phyloP scores from a whole-genome alignment of 2,329 filamentous ascomycete genomes.

The Calonectria multiphialidica region DNA sequence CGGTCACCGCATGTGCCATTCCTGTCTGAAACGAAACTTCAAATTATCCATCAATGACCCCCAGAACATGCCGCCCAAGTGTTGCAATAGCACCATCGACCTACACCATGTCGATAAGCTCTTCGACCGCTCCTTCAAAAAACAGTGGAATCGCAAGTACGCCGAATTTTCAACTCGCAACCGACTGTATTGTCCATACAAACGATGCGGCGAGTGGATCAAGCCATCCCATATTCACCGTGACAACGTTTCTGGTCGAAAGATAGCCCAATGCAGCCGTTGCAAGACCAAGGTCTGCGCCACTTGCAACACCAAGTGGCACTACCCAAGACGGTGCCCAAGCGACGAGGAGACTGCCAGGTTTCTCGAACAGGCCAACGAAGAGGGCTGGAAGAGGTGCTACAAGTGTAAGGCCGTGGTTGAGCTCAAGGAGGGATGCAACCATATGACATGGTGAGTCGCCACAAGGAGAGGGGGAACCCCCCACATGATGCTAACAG shows the following conservation, averaged over 20 bases:
- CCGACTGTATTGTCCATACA: constrained; percentile 81
- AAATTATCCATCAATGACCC: constrained; percentile 81
- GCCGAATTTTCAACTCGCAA: constrained; percentile 80
- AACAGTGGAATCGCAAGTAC: constrained; percentile 84
- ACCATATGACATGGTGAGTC: constrained; percentile 87
- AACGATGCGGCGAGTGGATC: constrained; percentile 84
- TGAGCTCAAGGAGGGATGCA: constrained; percentile 85
- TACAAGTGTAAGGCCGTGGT: constrained; percentile 80
- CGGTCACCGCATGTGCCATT: constrained; percentile 84
- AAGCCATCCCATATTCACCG: constrained; percentile 76
- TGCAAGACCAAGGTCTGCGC: constrained; percentile 83
- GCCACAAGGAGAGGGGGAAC: background rate
- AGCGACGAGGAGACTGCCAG: constrained; percentile 75
- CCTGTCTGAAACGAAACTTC: constrained; percentile 81
- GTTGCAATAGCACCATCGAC: constrained; percentile 82
- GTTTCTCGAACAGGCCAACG: constrained; percentile 74
- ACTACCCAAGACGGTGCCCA: constrained; percentile 77
- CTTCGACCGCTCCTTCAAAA: constrained; percentile 81
- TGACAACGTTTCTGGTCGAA: constrained; percentile 67
- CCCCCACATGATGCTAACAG: constrained; percentile 25
- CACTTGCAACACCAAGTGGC: constrained; percentile 80
- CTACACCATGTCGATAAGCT: constrained; percentile 81
- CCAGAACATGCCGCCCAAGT: constrained; percentile 86
- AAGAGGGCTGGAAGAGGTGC: constrained; percentile 81
- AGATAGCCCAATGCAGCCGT: constrained; percentile 75